A percentile compares a stretch with the other conserved stretches of the same genome.
Conservation (phyloP, 768 basidiomycete species). For the Sarcomyxa edulis region DNA sequence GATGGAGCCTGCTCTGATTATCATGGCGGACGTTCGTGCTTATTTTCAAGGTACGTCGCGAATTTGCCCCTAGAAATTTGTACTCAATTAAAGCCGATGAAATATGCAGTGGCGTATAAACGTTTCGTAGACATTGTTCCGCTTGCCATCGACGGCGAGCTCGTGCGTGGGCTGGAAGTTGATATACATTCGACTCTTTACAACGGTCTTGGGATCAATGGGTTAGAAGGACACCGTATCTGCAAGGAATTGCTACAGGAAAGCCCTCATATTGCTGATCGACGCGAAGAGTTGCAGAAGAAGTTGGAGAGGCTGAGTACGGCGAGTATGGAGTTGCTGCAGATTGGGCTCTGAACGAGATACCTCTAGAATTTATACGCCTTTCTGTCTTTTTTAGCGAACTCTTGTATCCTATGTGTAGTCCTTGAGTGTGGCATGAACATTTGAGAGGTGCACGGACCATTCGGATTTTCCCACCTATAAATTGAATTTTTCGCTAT, state of each 20-base stretch:
- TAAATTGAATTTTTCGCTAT: too few species aligned
- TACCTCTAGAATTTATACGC: too few species aligned
- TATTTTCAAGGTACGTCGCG: constrained; percentile 64
- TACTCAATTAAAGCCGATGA: background rate
- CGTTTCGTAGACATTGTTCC: constrained; percentile 55
- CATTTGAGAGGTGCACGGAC: too few species aligned
- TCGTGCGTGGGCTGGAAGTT: constrained; percentile 46
- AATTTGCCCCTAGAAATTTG: constrained; percentile 3
- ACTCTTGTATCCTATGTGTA: too few species aligned
- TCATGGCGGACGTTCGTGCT: constrained; percentile 69
- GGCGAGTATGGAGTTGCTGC: constrained; percentile 37
- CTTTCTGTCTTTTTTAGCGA: too few species aligned
- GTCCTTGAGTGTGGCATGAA: too few species aligned
- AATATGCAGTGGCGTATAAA: constrained; percentile 48
- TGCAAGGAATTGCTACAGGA: constrained; percentile 53
- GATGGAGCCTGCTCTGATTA: constrained; percentile 49
- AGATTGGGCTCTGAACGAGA: constrained; percentile 13
- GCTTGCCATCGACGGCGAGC: constrained; percentile 48
- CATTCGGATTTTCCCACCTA: too few species aligned
- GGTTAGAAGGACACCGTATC: constrained; percentile 35
- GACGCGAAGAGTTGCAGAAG: constrained; percentile 43
- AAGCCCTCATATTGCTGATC: constrained; percentile 33
- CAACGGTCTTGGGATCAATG: constrained; percentile 46
- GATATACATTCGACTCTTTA: constrained; percentile 41
- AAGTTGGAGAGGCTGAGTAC: constrained; percentile 44